These are phyloP conservation scores for Lachnellula hyalina DNA, from an alignment of 2,329 filamentous ascomycete species.

Conservation along the genomic window DNA sequence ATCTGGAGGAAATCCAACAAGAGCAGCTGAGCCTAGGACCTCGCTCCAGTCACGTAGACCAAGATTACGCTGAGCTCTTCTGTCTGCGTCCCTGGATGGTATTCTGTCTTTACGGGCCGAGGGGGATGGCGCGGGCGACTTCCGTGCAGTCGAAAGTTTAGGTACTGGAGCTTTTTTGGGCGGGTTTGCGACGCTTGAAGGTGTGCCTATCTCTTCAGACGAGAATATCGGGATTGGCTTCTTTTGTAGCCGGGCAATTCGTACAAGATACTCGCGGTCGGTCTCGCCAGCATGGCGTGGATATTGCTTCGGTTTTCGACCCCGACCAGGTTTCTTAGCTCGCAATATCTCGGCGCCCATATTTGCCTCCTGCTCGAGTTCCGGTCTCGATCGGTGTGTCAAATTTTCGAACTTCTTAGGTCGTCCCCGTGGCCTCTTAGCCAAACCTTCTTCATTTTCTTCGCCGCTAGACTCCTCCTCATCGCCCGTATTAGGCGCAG, in stretches of 20 bases:
- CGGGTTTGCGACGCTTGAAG: slow-evolving; percentile 1
- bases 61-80: slow-evolving; percentile 13
- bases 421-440: slow-evolving; percentile 15
- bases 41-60: slow-evolving; percentile 71
- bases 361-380: background rate
- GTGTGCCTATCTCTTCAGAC: background rate
- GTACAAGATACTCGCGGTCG: slow-evolving; percentile 40
- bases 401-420: slow-evolving; percentile 25
- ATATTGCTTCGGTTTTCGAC: slow-evolving; percentile 26
- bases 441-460: slow-evolving; percentile 1
- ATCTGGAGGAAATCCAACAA: slow-evolving; percentile 62
- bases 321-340: slow-evolving; percentile 19
- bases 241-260: slow-evolving; percentile 40
- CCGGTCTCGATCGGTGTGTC: slow-evolving; percentile 3
- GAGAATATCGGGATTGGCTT: slow-evolving; percentile 36
- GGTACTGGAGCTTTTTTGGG: background rate
- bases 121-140: background rate
- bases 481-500: slow-evolving; percentile 30
- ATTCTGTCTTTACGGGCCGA: slow-evolving; percentile 7
- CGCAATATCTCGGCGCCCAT: slow-evolving; percentile 7
- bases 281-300: slow-evolving; percentile 25
- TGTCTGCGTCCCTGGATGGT: slow-evolving; percentile 5
- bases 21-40: slow-evolving; percentile 70
- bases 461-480: slow-evolving; percentile 5
- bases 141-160: background rate